phyloP scores from a whole-genome alignment of 768 basidiomycete species.

The Lentinus tigrinus region DNA sequence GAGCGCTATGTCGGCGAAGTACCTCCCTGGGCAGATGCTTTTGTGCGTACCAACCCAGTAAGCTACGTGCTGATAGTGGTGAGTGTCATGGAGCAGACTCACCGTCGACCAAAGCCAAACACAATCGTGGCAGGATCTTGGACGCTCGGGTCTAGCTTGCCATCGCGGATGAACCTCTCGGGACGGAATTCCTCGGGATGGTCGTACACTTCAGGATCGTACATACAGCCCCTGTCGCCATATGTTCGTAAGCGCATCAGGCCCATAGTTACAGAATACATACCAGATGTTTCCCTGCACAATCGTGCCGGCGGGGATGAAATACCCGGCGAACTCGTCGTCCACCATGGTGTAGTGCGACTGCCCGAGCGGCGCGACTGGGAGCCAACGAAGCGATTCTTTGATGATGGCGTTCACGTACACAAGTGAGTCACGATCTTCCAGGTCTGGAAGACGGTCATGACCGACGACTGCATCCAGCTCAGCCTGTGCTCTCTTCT shows the following conservation, averaged over 20 bases:
- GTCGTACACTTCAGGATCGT: constrained; percentile 2
- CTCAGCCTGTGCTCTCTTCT: constrained; percentile 35
- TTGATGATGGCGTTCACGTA: constrained; percentile 34
- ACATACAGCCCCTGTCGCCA: constrained; percentile 2
- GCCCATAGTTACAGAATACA: not conserved
- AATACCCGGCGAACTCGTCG: not conserved
- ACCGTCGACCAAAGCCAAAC: constrained; percentile 25
- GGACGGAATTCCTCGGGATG: constrained; percentile 7
- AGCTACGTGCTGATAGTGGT: not conserved
- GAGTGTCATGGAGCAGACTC: not conserved
- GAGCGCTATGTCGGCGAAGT: not conserved
- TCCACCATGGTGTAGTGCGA: constrained; percentile 4
- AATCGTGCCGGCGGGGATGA: not conserved
- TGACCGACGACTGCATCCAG: constrained; percentile 37
- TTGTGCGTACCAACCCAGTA: too few species aligned
- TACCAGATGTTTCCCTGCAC: constrained; percentile 19
- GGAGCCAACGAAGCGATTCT: constrained; percentile 22
- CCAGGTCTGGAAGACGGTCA: constrained; percentile 27
- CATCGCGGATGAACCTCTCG: constrained; percentile 5
- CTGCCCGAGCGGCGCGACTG: constrained; percentile 6
- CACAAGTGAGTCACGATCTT: constrained; percentile 22
- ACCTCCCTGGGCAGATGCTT: constrained; percentile 13
- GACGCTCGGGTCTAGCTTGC: not conserved
- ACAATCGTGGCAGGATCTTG: not conserved
- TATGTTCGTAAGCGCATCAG: not conserved